A percentile compares a stretch with the other conserved stretches of the same genome.
phyloP scores from a whole-genome alignment of 2,329 filamentous ascomycete genomes.

The Hypomyces perniciosus region DNA sequence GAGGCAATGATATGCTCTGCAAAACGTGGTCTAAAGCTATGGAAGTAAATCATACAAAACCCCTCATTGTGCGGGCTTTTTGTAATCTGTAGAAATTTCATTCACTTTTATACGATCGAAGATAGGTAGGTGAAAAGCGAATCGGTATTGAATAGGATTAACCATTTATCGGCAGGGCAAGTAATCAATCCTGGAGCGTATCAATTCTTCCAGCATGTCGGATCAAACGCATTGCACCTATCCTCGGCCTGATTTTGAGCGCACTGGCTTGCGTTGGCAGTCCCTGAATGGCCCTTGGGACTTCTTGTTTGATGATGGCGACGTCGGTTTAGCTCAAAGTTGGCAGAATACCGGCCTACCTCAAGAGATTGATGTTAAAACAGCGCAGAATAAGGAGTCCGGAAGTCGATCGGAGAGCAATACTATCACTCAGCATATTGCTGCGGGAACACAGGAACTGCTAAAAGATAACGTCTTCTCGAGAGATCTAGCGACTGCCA shows the following conservation, averaged over 20 bases:
- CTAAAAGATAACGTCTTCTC: constrained; percentile 39
- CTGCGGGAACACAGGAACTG: constrained; percentile 42
- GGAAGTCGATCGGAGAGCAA: constrained; percentile 32
- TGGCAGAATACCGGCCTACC: constrained; percentile 53
- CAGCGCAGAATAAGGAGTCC: constrained; percentile 17
- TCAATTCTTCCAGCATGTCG: not conserved
- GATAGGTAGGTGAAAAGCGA: too few species aligned
- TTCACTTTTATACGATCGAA: too few species aligned
- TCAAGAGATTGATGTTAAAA: constrained; percentile 28
- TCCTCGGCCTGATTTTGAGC: constrained; percentile 60
- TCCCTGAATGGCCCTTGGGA: constrained; percentile 59
- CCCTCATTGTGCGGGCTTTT: too few species aligned
- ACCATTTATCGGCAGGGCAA: too few species aligned
- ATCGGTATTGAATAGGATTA: too few species aligned
- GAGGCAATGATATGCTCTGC: not conserved
- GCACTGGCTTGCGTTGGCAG: constrained; percentile 49
- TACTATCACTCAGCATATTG: constrained; percentile 38
- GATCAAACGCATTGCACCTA: constrained; percentile 30
- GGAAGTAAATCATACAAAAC: too few species aligned
- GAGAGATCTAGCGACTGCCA: constrained; percentile 20
- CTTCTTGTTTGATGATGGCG: constrained; percentile 60
- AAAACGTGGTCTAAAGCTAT: not conserved
- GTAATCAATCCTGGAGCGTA: too few species aligned
- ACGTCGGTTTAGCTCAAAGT: constrained; percentile 44
- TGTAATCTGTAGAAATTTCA: too few species aligned